These are phyloP conservation scores for Debaryomyces sp. DNA, from an alignment of 1,139 yeast species.

Conservation along the genomic window DNA sequence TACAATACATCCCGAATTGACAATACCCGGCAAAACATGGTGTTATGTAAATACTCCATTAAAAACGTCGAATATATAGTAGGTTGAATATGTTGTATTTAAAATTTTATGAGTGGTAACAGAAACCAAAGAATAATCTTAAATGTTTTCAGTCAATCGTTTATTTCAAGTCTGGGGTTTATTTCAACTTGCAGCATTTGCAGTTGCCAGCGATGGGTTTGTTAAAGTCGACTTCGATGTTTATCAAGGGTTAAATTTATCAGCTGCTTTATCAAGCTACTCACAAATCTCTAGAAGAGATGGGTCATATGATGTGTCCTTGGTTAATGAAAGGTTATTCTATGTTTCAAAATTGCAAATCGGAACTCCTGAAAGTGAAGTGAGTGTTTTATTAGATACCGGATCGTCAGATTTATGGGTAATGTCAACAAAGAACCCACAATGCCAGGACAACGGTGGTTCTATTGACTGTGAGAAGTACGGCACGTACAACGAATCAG, in stretches of 20 bases:
- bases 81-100: not conserved
- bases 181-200: constrained; percentile 14
- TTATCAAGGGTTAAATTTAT: constrained; percentile 19
- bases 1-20: not conserved
- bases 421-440: constrained; percentile 23
- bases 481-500: constrained; percentile 53
- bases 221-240: constrained; percentile 24
- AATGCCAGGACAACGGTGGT: constrained; percentile 26
- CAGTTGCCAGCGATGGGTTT: constrained; percentile 23
- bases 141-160: constrained; percentile 16
- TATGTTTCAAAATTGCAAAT: constrained; percentile 46
- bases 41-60: not conserved
- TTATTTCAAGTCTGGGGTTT: constrained; percentile 15
- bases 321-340: constrained; percentile 20
- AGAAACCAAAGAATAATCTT: not conserved
- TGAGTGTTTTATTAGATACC: constrained; percentile 62
- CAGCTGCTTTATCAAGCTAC: constrained; percentile 16
- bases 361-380: constrained; percentile 58
- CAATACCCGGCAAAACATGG: constrained; percentile 1
- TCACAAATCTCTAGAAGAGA: constrained; percentile 14
- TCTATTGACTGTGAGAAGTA: constrained; percentile 34
- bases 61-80: constrained; percentile 1
- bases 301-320: constrained; percentile 11
- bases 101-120: not conserved
- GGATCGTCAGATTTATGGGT: constrained; percentile 77